phyloP scores from a whole-genome alignment of 78 protist species.

The Dictyostelium firmibasis region DNA sequence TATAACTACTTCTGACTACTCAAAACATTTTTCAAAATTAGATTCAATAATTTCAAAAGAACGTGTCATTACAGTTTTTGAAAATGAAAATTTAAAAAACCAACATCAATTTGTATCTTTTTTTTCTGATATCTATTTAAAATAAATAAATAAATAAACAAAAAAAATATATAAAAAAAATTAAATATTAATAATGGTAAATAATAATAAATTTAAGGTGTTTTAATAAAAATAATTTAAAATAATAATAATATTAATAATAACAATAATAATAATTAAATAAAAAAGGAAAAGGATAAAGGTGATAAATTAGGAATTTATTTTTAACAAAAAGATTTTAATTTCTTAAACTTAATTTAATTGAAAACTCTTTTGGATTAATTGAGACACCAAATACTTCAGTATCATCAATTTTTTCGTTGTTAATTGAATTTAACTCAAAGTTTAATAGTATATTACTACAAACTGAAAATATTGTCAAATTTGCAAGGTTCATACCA shows the following conservation, averaged over 20 bases:
- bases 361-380: constrained; percentile 12
- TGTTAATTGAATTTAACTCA: neutral
- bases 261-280: too few relatives aligned
- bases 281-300: too few relatives aligned
- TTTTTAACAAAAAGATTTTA: neutral
- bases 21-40: neutral
- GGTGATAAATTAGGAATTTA: too few relatives aligned
- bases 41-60: neutral
- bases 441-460: constrained; percentile 12
- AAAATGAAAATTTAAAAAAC: neutral
- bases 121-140: neutral
- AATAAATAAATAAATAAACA: neutral
- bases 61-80: neutral
- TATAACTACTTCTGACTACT: neutral
- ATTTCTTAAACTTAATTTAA: neutral
- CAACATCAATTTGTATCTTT: neutral
- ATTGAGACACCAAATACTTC: constrained; percentile 57
- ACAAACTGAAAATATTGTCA: neutral
- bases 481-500: neutral
- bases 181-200: too few relatives aligned
- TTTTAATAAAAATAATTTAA: too few relatives aligned
- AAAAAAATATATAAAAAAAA: neutral
- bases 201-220: too few relatives aligned
- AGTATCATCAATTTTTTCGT: neutral
- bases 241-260: too few relatives aligned